phyloP scores from a whole-genome alignment of 805 yeast species.

The Ogataea paraovalis region DNA sequence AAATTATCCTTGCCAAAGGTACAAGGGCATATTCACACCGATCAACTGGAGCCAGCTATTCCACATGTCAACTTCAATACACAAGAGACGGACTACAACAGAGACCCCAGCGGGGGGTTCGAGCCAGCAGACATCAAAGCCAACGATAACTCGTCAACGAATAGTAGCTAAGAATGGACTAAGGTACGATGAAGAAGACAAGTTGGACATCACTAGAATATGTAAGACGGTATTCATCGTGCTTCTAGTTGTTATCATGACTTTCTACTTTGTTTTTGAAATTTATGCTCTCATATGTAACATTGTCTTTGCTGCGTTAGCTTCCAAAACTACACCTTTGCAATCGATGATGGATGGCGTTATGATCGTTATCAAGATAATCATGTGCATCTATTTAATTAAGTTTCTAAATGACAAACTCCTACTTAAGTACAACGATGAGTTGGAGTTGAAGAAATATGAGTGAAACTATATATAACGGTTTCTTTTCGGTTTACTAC shows the following conservation, averaged over 20 bases:
- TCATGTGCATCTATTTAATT: constrained; percentile 14
- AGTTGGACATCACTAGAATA: constrained; percentile 13
- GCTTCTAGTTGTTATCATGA: neutral
- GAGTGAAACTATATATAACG: constrained; percentile 7
- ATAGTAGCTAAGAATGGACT: constrained; percentile 8
- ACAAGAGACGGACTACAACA: neutral
- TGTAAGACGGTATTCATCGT: constrained; percentile 13
- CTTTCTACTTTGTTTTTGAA: constrained; percentile 2
- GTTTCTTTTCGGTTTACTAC: neutral
- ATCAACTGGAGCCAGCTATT: no score
- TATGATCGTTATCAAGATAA: constrained; percentile 15
- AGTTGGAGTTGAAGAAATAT: constrained; percentile 27
- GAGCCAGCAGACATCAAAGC: neutral
- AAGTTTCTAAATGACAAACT: constrained; percentile 20
- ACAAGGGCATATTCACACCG: no score
- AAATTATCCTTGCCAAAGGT: no score
- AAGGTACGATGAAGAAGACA: constrained; percentile 20
- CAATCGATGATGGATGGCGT: constrained; percentile 12
- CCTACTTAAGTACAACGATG: constrained; percentile 22
- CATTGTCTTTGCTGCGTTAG: constrained; percentile 1
- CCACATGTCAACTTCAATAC: neutral
- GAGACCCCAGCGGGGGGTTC: no score
- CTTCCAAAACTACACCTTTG: neutral
- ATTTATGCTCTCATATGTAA: constrained; percentile 1
- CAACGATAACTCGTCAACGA: neutral